Percentiles rank a stretch among this genome's conserved stretches.
These are phyloP conservation scores for Ustilago tritici DNA, from an alignment of 1,284 basidiomycete species.

Conservation along the genomic window DNA sequence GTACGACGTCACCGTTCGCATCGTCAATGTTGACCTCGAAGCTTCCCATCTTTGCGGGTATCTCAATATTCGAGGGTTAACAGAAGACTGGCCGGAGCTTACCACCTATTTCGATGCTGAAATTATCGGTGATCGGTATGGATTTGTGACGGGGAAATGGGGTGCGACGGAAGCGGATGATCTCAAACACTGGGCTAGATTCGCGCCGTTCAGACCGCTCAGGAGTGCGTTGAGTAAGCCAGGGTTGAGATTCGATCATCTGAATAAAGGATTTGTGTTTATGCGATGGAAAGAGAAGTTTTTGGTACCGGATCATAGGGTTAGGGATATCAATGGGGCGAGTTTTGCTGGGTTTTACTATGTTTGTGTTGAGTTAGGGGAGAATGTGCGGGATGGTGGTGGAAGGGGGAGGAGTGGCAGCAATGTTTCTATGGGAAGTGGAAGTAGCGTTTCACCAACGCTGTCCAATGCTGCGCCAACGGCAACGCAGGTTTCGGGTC, in stretches of 20 bases:
- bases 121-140: conserved; percentile 61
- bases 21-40: conserved; percentile 65
- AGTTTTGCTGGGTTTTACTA: conserved; percentile 88
- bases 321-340: conserved; percentile 92
- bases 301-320: conserved; percentile 90
- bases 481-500: conserved; percentile 13
- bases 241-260: conserved; percentile 54
- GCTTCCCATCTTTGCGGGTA: conserved; percentile 65
- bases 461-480: neutral
- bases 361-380: conserved; percentile 79
- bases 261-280: conserved; percentile 74
- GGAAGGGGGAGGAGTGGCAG: conserved; percentile 31
- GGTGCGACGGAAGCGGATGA: conserved; percentile 64
- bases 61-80: conserved; percentile 67
- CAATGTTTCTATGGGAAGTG: conserved; percentile 22
- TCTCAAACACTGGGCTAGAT: conserved; percentile 66
- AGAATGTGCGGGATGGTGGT: conserved; percentile 19
- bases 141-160: conserved; percentile 66
- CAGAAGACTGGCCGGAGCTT: conserved; percentile 68
- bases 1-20: conserved; percentile 65
- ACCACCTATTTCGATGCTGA: conserved; percentile 69
- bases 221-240: conserved; percentile 40
- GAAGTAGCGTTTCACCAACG: conserved; percentile 11
- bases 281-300: conserved; percentile 98
- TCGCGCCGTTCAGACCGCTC: conserved; percentile 58